A percentile compares a stretch with the other conserved stretches of the same genome.
Evolutionary conservation across 202 grass and related monocot genomes (phyloP).

Genomic region (Eragrostis tef): DNA sequence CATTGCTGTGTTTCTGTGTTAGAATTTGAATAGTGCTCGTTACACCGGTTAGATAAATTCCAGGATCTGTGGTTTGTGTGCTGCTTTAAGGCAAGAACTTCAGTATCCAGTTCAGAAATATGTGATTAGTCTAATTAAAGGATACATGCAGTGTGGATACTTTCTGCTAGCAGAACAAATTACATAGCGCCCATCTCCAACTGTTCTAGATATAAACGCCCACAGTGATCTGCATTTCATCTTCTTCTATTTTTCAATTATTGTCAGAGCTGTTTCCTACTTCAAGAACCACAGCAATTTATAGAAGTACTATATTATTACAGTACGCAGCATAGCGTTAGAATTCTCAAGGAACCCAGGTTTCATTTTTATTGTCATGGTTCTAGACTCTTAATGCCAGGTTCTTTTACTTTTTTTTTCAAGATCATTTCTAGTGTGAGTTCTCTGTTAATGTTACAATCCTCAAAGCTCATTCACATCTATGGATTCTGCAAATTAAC

Average conservation of each 20-base stretch:
- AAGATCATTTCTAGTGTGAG: not conserved
- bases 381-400: not conserved
- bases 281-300: too few relatives aligned
- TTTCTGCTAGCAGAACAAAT: slow-evolving; percentile 1
- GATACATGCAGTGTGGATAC: not conserved
- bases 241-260: too few relatives aligned
- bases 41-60: slow-evolving; percentile 2
- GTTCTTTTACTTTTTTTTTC: not conserved
- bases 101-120: slow-evolving; percentile 9
- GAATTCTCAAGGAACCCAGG: not conserved
- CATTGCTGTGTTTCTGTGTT: not conserved
- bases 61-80: not conserved
- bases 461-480: not conserved
- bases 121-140: not conserved
- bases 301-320: not conserved
- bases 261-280: not conserved
- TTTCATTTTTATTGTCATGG: not conserved
- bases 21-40: not conserved
- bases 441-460: not conserved
- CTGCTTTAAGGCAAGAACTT: not conserved
- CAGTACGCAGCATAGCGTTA: not conserved
- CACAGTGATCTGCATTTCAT: not conserved
- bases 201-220: not conserved
- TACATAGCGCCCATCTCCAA: not conserved
- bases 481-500: not conserved